Evolutionary conservation across 179 eudicot species (phyloP).

Genomic region (Spinacia oleracea): DNA sequence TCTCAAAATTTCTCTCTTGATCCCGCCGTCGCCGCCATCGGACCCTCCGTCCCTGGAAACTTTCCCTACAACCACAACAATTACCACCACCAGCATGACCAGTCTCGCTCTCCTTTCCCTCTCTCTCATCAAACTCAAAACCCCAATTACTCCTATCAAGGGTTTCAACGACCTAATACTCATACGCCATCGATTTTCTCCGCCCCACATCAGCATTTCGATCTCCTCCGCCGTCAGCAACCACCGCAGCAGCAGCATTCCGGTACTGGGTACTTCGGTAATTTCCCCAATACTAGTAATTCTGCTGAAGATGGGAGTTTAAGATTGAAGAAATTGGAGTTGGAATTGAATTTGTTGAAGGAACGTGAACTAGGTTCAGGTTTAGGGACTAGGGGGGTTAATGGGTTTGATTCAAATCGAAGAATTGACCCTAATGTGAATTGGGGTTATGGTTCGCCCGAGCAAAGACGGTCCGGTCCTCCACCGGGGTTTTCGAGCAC

Average conservation of each 20-base stretch:
- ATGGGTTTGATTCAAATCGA: conserved; percentile 37
- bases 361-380: conserved; percentile 32
- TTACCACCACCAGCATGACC: conserved; percentile 13
- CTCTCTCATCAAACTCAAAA: conserved; percentile 23
- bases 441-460: conserved; percentile 22
- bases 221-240: conserved; percentile 25
- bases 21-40: conserved; percentile 41
- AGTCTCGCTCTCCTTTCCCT: conserved; percentile 18
- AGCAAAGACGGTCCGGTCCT: conserved; percentile 37
- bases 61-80: conserved; percentile 5
- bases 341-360: conserved; percentile 20
- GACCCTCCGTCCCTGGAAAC: conserved; percentile 26
- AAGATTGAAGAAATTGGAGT: conserved; percentile 18
- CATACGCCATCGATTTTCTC: conserved; percentile 26
- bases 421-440: conserved; percentile 33
- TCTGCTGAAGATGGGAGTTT: conserved; percentile 7
- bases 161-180: conserved; percentile 17
- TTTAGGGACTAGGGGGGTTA: conserved; percentile 28
- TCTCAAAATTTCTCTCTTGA: conserved; percentile 28
- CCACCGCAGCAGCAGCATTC: conserved; percentile 5
- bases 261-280: conserved; percentile 25
- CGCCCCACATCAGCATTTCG: conserved; percentile 35
- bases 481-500: conserved; percentile 72
- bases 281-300: conserved; percentile 13
- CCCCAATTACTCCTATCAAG: conserved; percentile 30